Percentiles rank a stretch among this genome's conserved stretches.
These are phyloP conservation scores for Abelmoschus esculentus DNA, from an alignment of 345 rosid genomes.

Conservation along the genomic window DNA sequence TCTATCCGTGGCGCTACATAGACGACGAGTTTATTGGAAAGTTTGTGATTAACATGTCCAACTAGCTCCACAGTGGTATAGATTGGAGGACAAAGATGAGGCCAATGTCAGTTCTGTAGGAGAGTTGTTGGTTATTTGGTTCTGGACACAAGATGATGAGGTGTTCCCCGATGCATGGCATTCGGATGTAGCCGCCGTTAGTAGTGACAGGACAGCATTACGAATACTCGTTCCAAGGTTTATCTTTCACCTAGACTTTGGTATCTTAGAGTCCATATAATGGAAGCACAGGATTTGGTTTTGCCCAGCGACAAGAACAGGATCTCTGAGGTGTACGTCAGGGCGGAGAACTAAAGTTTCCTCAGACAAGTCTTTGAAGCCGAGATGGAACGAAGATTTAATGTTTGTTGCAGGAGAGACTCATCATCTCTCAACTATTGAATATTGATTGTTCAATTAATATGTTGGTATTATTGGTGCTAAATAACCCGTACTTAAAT, in stretches of 20 bases:
- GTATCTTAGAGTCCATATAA: conserved; percentile 63
- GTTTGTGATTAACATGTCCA: no score
- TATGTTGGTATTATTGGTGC: no score
- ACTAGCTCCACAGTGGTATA: not conserved
- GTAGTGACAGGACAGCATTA: conserved; percentile 58
- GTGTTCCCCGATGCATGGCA: conserved; percentile 65
- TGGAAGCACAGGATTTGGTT: conserved; percentile 69
- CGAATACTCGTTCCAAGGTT: conserved; percentile 48
- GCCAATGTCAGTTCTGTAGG: conserved; percentile 8
- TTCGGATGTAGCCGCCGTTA: conserved; percentile 53
- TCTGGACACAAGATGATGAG: conserved; percentile 23
- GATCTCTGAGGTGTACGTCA: conserved; percentile 57
- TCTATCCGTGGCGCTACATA: no score
- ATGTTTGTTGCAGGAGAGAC: conserved; percentile 85
- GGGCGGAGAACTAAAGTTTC: conserved; percentile 45
- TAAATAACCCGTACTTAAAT: no score
- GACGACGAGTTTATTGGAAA: no score
- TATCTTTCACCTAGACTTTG: conserved; percentile 77
- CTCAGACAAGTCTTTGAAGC: conserved; percentile 38
- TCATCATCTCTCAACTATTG: conserved; percentile 58
- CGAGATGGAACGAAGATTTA: conserved; percentile 71
- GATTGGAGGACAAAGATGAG: not conserved
- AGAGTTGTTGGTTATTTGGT: conserved; percentile 50
- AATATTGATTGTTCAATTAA: conserved; percentile 16
- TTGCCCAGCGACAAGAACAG: conserved; percentile 46